Percentiles rank a stretch among this genome's conserved stretches.
Evolutionary conservation across 2,329 filamentous ascomycete genomes (phyloP).

Genomic region (Blastomyces gilchristii): DNA sequence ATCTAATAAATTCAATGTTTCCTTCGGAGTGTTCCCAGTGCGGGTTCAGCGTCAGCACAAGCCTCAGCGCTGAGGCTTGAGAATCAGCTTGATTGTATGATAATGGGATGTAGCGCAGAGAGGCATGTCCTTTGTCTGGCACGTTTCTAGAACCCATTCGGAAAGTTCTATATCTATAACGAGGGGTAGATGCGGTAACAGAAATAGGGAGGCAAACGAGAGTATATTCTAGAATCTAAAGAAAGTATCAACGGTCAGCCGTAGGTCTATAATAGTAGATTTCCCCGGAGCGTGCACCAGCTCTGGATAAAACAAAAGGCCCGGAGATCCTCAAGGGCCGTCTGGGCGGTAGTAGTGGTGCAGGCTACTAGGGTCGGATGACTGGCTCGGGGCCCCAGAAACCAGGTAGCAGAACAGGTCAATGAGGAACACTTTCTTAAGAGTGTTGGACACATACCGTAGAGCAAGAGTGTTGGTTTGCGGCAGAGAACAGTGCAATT

Average conservation of each 20-base stretch:
- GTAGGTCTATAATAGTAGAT: not conserved
- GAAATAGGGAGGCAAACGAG: not conserved
- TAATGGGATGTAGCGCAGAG: slow-evolving; percentile 54
- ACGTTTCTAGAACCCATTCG: slow-evolving; percentile 14
- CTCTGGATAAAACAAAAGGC: not conserved
- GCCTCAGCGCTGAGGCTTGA: slow-evolving; percentile 63
- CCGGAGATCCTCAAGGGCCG: not conserved
- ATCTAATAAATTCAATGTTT: slow-evolving; percentile 73
- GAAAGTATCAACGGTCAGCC: not conserved
- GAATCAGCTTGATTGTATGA: slow-evolving; percentile 69
- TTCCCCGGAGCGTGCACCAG: not conserved
- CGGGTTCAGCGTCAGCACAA: slow-evolving; percentile 70
- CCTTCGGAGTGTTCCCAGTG: slow-evolving; percentile 69
- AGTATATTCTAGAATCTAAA: not conserved
- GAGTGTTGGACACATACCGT: not conserved
- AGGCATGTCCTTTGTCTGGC: slow-evolving; percentile 11
- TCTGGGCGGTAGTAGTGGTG: not conserved
- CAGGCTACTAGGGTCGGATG: not conserved
- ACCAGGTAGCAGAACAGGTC: not conserved
- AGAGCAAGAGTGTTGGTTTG: not conserved
- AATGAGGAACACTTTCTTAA: too few species aligned
- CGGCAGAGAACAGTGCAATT: not conserved
- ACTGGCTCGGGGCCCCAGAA: not conserved
- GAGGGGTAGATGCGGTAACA: not conserved
- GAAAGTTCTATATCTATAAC: slow-evolving; percentile 15